Percentiles rank a stretch among this genome's conserved stretches.
phyloP scores from a whole-genome alignment of 768 basidiomycete genomes.

The Kwoniella newhampshirensis region DNA sequence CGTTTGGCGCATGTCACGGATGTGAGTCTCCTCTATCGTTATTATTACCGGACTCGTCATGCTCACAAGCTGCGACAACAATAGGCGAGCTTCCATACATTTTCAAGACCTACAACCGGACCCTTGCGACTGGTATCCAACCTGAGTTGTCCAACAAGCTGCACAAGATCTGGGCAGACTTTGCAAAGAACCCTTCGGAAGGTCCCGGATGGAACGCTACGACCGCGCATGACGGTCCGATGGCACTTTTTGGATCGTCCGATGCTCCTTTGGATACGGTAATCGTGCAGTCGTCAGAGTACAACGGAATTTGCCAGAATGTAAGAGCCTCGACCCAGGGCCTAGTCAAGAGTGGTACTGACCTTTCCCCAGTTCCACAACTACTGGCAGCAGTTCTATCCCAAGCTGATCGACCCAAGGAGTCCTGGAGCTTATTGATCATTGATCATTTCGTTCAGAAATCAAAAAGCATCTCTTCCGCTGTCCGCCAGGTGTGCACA shows the following conservation, averaged over 20 bases:
- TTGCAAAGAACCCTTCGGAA: background rate
- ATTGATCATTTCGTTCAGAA: no score
- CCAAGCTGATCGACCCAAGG: background rate
- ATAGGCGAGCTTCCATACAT: background rate
- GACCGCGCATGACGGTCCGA: background rate
- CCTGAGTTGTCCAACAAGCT: background rate
- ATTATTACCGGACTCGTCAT: no score
- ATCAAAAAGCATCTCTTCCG: no score
- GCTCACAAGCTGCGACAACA: background rate
- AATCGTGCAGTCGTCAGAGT: background rate
- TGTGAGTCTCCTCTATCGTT: background rate
- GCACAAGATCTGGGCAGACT: background rate
- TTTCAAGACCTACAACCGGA: background rate
- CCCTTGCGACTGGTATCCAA: background rate
- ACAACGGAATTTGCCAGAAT: constrained; percentile 1
- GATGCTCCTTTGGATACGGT: background rate
- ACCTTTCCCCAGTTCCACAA: background rate
- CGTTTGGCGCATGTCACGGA: background rate
- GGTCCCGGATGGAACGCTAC: background rate
- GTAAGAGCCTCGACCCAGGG: background rate
- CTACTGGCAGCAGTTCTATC: background rate
- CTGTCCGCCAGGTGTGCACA: no score
- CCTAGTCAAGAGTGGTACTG: background rate
- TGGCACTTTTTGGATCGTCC: background rate
- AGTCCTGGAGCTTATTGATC: background rate